phyloP scores from a whole-genome alignment of 345 rosid genomes.

The Diplotaxis tenuifolia region DNA sequence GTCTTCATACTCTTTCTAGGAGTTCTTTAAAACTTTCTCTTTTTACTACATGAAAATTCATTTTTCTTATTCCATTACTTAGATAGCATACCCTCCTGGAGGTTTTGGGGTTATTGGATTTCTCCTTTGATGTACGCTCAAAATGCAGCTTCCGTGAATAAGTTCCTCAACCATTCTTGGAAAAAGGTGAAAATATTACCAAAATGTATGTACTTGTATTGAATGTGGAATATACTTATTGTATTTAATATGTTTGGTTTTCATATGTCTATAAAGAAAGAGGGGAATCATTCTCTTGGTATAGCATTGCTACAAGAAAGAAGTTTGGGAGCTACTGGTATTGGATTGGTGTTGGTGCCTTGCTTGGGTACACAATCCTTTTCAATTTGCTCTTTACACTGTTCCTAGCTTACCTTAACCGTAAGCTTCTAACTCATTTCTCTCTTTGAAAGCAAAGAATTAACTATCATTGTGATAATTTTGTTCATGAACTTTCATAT shows the following conservation, averaged over 20 bases:
- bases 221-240: background rate
- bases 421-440: conserved; percentile 52
- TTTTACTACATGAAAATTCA: conserved; percentile 12
- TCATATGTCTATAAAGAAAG: conserved; percentile 46
- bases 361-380: conserved; percentile 80
- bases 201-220: background rate
- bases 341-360: conserved; percentile 94
- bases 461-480: background rate
- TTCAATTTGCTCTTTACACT: conserved; percentile 73
- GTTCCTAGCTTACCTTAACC: conserved; percentile 72
- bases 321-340: conserved; percentile 87
- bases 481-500: conserved; percentile 32
- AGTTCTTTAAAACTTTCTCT: background rate
- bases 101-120: conserved; percentile 99
- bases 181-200: conserved; percentile 53
- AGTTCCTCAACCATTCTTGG: conserved; percentile 92
- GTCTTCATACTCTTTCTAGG: background rate
- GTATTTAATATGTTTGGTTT: conserved; percentile 5
- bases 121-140: conserved; percentile 96
- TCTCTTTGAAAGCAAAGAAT: background rate
- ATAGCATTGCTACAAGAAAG: conserved; percentile 63
- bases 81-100: conserved; percentile 90
- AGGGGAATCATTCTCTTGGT: conserved; percentile 60
- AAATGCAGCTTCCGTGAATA: conserved; percentile 94
- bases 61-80: conserved; percentile 33